Percentiles rank a stretch among this genome's conserved stretches.
phyloP scores from a whole-genome alignment of 495 filamentous ascomycete genomes.

The Oidiodendron maius region DNA sequence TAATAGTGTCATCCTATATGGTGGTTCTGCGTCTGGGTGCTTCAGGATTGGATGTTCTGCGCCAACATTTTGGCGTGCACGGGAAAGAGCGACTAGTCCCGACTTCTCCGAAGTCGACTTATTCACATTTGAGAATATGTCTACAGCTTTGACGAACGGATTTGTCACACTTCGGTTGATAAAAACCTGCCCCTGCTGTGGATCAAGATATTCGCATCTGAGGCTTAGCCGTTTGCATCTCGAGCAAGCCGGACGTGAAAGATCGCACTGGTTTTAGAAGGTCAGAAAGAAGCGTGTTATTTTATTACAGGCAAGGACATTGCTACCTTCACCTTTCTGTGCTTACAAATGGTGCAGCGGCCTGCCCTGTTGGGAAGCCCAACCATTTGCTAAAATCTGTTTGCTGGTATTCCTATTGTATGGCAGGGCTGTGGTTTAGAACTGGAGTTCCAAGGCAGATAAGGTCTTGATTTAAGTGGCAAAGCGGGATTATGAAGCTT shows the following conservation, averaged over 20 bases:
- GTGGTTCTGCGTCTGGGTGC: not conserved
- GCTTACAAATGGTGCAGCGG: no score
- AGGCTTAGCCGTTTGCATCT: not conserved
- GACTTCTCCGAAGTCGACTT: no score
- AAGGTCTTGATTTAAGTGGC: no score
- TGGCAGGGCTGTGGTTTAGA: no score
- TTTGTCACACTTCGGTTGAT: not conserved
- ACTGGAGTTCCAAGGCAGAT: no score
- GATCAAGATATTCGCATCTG: not conserved
- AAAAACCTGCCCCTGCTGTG: not conserved
- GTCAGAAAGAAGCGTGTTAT: not conserved
- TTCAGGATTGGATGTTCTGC: not conserved
- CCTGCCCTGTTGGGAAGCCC: no score
- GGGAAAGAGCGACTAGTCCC: not conserved
- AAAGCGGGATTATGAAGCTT: no score
- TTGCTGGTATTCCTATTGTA: no score
- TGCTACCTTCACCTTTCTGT: constrained; percentile 1
- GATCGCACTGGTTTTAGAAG: not conserved
- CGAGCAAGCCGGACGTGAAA: not conserved
- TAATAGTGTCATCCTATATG: not conserved
- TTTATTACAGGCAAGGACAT: no score
- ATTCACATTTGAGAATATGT: not conserved
- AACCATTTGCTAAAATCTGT: no score
- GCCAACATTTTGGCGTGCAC: not conserved
- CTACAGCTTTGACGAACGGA: not conserved